Percentiles rank a stretch among this genome's conserved stretches.
Conservation (phyloP, 148 eudicot genomes). For the Polygonum aviculare region DNA sequence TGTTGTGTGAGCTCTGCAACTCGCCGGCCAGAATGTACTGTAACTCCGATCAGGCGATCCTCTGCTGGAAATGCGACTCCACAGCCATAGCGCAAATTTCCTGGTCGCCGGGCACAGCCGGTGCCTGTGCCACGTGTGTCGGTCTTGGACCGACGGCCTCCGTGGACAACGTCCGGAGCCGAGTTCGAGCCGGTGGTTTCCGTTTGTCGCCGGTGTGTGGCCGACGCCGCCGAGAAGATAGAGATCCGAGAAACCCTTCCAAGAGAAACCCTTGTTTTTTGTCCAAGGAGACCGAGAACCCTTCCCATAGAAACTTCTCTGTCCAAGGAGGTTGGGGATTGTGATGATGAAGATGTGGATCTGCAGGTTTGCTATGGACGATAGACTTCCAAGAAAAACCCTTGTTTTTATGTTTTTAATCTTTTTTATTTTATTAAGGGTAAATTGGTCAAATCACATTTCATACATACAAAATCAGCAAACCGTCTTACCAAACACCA, state of each 20-base stretch:
- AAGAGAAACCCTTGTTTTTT: too few relatives aligned
- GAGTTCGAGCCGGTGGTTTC: conserved; percentile 26
- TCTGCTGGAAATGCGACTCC: conserved; percentile 55
- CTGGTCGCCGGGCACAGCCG: conserved; percentile 45
- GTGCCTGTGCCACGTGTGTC: conserved; percentile 36
- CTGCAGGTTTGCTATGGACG: conserved; percentile 22
- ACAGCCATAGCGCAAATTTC: conserved; percentile 51
- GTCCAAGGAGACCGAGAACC: not conserved
- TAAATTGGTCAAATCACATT: too few relatives aligned
- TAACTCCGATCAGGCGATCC: conserved; percentile 41
- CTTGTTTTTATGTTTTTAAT: too few relatives aligned
- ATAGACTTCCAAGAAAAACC: too few relatives aligned
- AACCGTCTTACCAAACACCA: too few relatives aligned
- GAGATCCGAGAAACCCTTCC: not conserved
- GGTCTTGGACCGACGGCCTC: conserved; percentile 23
- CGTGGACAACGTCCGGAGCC: conserved; percentile 38
- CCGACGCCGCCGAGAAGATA: not conserved
- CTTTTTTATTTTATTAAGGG: too few relatives aligned
- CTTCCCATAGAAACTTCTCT: too few relatives aligned
- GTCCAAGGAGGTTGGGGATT: conserved; percentile 3
- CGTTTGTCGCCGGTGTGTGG: conserved; percentile 28
- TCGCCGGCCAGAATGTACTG: conserved; percentile 37
- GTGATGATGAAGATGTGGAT: conserved; percentile 19
- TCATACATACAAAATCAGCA: too few relatives aligned
- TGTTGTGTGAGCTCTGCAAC: conserved; percentile 46